A percentile compares a stretch with the other conserved stretches of the same genome.
phyloP scores from a whole-genome alignment of 805 yeast species.

The Yarrowia osloensis region DNA sequence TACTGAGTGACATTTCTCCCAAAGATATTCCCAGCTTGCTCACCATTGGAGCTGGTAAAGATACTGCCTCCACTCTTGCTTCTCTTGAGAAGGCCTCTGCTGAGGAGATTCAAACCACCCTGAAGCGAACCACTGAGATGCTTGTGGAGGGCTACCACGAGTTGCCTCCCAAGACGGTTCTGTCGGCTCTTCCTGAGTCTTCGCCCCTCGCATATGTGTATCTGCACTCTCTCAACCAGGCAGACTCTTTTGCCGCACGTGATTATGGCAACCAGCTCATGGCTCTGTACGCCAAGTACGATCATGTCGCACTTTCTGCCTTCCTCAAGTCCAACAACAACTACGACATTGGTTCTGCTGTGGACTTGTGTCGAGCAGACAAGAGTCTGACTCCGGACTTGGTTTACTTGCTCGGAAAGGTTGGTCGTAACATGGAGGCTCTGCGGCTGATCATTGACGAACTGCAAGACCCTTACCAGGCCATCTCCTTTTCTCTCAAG shows the following conservation, averaged over 20 bases:
- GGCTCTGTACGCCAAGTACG: constrained; percentile 62
- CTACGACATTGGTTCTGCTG: constrained; percentile 67
- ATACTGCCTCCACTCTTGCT: constrained; percentile 40
- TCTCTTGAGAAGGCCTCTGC: constrained; percentile 47
- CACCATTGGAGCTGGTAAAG: constrained; percentile 7
- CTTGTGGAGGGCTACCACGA: constrained; percentile 68
- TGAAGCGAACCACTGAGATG: constrained; percentile 53
- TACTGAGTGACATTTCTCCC: constrained; percentile 45
- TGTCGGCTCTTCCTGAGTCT: constrained; percentile 38
- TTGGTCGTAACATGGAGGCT: constrained; percentile 79
- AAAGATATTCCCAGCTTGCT: constrained; percentile 14
- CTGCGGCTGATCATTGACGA: constrained; percentile 73
- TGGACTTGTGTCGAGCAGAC: constrained; percentile 57
- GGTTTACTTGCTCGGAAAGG: constrained; percentile 76
- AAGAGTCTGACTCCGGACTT: constrained; percentile 64
- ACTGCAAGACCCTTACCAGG: constrained; percentile 74
- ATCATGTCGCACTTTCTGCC: constrained; percentile 55
- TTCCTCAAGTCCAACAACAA: constrained; percentile 59
- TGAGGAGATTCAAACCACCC: constrained; percentile 44
- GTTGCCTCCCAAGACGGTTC: constrained; percentile 55
- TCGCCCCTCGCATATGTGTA: constrained; percentile 58
- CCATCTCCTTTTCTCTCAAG: constrained; percentile 73
- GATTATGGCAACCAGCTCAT: constrained; percentile 70
- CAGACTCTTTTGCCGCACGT: constrained; percentile 57
- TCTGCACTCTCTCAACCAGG: constrained; percentile 56